phyloP scores from a whole-genome alignment of 768 basidiomycete genomes.

The Suillus occidentalis region DNA sequence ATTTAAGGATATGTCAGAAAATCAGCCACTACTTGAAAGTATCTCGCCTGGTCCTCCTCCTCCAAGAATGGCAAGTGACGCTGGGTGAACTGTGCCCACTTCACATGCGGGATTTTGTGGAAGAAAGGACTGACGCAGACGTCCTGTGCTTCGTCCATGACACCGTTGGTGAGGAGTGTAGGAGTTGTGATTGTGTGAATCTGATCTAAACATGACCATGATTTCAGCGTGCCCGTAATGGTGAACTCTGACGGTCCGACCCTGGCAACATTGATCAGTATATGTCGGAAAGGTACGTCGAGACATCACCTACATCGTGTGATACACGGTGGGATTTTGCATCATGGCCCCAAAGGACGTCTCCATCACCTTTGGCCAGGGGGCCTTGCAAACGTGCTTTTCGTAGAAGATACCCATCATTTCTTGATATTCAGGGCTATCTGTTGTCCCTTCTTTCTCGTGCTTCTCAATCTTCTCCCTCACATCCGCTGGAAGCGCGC shows the following conservation, averaged over 20 bases:
- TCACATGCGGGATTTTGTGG: conserved; percentile 23
- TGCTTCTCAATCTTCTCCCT: conserved; percentile 20
- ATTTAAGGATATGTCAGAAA: conserved; percentile 26
- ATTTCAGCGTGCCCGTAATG: conserved; percentile 37
- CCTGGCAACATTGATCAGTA: background rate
- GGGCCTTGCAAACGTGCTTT: conserved; percentile 30
- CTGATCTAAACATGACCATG: conserved; percentile 43
- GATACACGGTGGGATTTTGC: conserved; percentile 16
- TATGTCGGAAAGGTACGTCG: conserved; percentile 2
- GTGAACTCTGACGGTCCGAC: conserved; percentile 29
- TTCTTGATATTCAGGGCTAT: conserved; percentile 26
- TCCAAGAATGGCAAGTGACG: conserved; percentile 44
- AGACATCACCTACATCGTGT: conserved; percentile 17
- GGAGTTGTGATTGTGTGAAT: conserved; percentile 37
- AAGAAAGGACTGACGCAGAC: conserved; percentile 30
- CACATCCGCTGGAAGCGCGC: conserved; percentile 22
- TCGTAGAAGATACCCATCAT: conserved; percentile 22
- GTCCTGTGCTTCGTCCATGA: conserved; percentile 34
- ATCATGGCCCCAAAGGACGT: conserved; percentile 17
- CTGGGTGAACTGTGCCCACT: conserved; percentile 28
- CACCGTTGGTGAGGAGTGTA: conserved; percentile 36
- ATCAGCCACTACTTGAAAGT: conserved; percentile 36
- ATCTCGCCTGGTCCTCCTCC: conserved; percentile 36
- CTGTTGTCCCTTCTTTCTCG: conserved; percentile 27
- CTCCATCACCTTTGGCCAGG: conserved; percentile 28